These are phyloP conservation scores for Helianthus tuberosus DNA, from an alignment of 129 eudicot genomes.

Conservation along the genomic window DNA sequence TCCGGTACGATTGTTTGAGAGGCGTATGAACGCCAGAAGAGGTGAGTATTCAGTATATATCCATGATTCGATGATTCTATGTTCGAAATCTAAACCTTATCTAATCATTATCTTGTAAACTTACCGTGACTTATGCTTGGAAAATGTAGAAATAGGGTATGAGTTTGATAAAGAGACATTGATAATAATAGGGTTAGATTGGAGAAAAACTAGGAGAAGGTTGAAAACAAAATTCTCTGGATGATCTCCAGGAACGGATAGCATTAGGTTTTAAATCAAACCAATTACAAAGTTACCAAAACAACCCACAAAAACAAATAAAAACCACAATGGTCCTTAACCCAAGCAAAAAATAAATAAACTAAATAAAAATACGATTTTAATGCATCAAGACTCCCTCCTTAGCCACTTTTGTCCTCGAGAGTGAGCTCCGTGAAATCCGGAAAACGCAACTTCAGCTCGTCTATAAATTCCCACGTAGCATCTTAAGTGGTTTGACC, in stretches of 20 bases:
- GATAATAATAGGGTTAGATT: slow-evolving; percentile 17
- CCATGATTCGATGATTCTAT: neutral
- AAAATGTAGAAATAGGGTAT: slow-evolving; percentile 58
- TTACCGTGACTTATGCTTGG: slow-evolving; percentile 27
- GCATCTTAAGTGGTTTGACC: neutral
- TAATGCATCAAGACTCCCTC: neutral
- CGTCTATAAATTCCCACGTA: neutral
- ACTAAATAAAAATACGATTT: no score
- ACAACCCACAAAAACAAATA: no score
- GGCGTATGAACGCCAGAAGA: slow-evolving; percentile 72
- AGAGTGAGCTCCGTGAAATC: neutral
- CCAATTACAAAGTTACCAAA: no score
- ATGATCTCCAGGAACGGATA: no score
- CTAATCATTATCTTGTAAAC: neutral
- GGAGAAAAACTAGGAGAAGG: no score
- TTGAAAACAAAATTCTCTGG: no score
- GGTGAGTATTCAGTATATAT: slow-evolving; percentile 42
- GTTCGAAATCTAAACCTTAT: neutral
- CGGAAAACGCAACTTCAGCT: neutral
- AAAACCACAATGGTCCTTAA: neutral
- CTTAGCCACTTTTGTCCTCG: neutral
- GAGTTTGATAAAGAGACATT: slow-evolving; percentile 65
- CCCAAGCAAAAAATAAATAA: neutral
- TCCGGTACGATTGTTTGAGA: slow-evolving; percentile 85
- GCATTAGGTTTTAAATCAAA: no score